A percentile compares a stretch with the other conserved stretches of the same genome.
These are phyloP conservation scores for Fibroporia radiculosa DNA, from an alignment of 768 basidiomycete genomes.

Conservation along the genomic window DNA sequence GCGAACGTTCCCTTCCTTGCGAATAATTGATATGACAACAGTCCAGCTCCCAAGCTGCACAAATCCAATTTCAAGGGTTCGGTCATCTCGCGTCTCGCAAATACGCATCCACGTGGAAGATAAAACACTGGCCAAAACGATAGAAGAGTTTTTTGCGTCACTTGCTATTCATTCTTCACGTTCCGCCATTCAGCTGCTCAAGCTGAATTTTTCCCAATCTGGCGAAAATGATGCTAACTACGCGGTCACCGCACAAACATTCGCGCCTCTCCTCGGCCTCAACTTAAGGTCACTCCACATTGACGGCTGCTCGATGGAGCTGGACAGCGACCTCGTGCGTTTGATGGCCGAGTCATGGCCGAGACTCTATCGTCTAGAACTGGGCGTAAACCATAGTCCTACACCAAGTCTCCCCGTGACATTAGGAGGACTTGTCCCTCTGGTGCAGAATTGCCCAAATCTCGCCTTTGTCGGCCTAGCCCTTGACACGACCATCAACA, in stretches of 20 bases:
- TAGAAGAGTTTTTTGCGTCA: neutral
- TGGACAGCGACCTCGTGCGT: conserved; percentile 1
- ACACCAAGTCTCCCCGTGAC: neutral
- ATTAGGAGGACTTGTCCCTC: neutral
- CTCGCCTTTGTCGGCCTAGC: neutral
- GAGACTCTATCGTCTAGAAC: neutral
- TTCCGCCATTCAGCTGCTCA: neutral
- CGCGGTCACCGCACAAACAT: neutral
- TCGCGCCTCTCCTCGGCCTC: neutral
- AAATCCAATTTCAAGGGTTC: neutral
- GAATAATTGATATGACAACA: neutral
- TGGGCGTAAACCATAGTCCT: neutral
- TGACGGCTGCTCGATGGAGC: neutral
- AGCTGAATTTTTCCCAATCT: neutral
- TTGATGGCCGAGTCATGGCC: conserved; percentile 3
- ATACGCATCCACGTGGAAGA: neutral
- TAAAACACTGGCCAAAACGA: neutral
- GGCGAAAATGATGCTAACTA: neutral
- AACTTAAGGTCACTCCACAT: neutral
- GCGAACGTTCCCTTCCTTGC: neutral
- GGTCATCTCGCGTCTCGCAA: neutral
- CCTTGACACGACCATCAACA: neutral
- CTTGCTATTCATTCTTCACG: neutral
- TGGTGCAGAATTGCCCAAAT: neutral
- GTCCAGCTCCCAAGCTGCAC: neutral